Percentiles rank a stretch among this genome's conserved stretches.
Conservation (phyloP, 2,329 filamentous ascomycete genomes). For the Claviceps quebecensis region DNA sequence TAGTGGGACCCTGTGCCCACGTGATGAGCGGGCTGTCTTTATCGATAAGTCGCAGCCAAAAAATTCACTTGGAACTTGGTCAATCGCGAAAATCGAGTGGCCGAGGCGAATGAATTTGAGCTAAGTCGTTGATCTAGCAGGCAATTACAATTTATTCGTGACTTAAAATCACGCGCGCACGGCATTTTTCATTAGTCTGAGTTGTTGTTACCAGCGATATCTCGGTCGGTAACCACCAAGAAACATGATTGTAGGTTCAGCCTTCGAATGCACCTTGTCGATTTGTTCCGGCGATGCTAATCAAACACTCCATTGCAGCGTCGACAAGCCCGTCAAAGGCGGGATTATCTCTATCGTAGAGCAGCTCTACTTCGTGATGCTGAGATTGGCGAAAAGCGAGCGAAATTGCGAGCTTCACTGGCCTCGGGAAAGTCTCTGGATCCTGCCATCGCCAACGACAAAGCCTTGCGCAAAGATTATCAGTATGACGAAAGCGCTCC, state of each 20-base stretch:
- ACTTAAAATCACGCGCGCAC: neutral
- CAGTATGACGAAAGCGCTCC: conserved; percentile 79
- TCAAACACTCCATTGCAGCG: conserved; percentile 10
- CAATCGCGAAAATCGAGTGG: neutral
- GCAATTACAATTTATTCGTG: neutral
- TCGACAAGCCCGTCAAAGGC: conserved; percentile 27
- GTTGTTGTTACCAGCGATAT: neutral
- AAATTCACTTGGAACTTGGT: neutral
- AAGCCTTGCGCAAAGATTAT: conserved; percentile 69
- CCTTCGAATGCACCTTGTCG: neutral
- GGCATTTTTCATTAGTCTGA: neutral
- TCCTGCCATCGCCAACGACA: conserved; percentile 73
- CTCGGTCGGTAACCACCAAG: neutral
- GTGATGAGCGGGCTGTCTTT: conserved; percentile 22
- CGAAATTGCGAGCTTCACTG: conserved; percentile 72
- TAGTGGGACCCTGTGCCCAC: conserved; percentile 28
- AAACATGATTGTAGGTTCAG: conserved; percentile 6
- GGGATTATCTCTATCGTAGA: conserved; percentile 66
- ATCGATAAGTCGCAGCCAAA: conserved; percentile 16
- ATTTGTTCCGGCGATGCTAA: neutral
- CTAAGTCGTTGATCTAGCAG: neutral
- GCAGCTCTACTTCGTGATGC: conserved; percentile 80
- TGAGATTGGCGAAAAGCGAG: conserved; percentile 81
- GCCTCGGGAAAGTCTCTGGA: conserved; percentile 81
- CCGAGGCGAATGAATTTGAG: neutral